Conservation (phyloP, 805 yeast genomes). For the Candida tibetensis region DNA sequence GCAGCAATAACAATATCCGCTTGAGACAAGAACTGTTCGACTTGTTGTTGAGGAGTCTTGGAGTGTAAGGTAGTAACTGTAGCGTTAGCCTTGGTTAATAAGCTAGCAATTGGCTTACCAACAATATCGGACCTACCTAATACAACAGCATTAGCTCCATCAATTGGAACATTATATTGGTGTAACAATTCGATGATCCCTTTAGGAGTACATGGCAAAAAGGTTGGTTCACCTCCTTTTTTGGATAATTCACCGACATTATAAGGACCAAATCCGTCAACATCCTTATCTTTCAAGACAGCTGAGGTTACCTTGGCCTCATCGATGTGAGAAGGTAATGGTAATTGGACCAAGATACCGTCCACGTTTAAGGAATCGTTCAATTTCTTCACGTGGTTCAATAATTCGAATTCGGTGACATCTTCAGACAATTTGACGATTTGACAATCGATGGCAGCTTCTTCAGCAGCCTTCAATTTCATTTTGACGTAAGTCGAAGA, state of each 20-base stretch:
- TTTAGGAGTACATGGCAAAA: constrained; percentile 81
- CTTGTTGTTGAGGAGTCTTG: constrained; percentile 50
- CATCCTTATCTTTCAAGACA: constrained; percentile 68
- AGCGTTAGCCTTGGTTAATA: constrained; percentile 68
- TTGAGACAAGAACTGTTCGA: constrained; percentile 44
- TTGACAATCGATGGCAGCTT: constrained; percentile 62
- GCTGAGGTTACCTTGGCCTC: constrained; percentile 66
- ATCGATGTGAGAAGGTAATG: constrained; percentile 68
- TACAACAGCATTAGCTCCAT: constrained; percentile 77
- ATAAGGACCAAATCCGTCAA: constrained; percentile 78
- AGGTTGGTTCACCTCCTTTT: constrained; percentile 66
- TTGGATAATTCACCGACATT: constrained; percentile 77
- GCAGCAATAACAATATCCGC: constrained; percentile 94
- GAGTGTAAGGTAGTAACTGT: constrained; percentile 78
- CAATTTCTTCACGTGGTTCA: constrained; percentile 51
- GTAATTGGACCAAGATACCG: constrained; percentile 75
- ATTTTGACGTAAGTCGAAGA: constrained; percentile 78
- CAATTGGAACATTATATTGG: constrained; percentile 51
- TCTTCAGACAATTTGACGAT: constrained; percentile 57
- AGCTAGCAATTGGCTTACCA: constrained; percentile 74
- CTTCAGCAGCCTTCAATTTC: constrained; percentile 75
- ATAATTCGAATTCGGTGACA: constrained; percentile 54
- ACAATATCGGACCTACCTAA: constrained; percentile 85
- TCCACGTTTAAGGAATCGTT: constrained; percentile 61
- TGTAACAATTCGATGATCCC: constrained; percentile 68